Base-by-base conservation (phyloP, 2,329 filamentous ascomycete genomes). In the Macrophomina pseudophaseolina region DNA sequence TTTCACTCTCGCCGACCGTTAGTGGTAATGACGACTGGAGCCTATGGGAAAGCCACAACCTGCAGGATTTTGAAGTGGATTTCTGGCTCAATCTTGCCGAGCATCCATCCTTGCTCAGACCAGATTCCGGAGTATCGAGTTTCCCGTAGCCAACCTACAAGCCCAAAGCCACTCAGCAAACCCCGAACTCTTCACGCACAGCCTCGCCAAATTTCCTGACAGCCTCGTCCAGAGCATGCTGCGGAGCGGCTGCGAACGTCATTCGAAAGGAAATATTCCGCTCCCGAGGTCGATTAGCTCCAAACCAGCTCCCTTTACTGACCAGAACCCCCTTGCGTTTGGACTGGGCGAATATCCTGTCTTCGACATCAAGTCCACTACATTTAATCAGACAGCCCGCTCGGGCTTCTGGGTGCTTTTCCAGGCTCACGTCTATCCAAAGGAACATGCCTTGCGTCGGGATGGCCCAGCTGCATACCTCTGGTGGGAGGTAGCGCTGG, bases 391-490 rank as follows among this genome's bases (percentile, higher is more conserved):
- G 23, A 23, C 23, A 23, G 23, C 23, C 23, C 23, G 2, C 23
- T 23, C 60, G 0, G 51, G 16, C 64, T 6, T 49, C 46, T 23
- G 18, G 46, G 12, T 49, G 46, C 23, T 49, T 44, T 28, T 28
- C 7, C 11, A 38, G 53, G 42, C 16, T 16, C 44, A 54, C 35
- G 52, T 48, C 33, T 8, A 74, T 67, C 71, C 70, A 75, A 1
- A 75, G 33, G 65, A 75, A 75, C 72, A 74, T 75, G 9, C 72
- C 72, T 1, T 49, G 53, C 11, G 66, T 40, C 1, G 74, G 74
- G 0, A 70, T 60, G 7, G 66, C 64, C 72, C 71, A 74, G 18
- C 48, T 52, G 54, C 72, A 74, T 8, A 72, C 38, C 5, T 68
- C 60, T 8, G 38, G 44, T 3, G 32, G 52, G 1, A 77, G 64